Conservation (phyloP, 148 eudicot species). For the Chenopodium formosanum region DNA sequence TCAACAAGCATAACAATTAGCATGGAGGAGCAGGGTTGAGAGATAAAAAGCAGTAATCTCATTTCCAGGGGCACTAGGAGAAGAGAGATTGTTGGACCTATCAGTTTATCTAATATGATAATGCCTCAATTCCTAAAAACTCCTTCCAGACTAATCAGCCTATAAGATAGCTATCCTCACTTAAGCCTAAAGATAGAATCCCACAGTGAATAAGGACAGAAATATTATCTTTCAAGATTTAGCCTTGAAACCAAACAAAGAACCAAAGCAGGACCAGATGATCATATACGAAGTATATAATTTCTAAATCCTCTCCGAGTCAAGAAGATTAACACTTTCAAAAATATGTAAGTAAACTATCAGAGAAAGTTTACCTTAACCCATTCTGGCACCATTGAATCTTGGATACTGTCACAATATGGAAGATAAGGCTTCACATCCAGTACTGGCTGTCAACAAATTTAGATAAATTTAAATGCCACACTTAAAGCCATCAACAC, state of each 20-base stretch:
- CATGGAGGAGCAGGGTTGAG: neutral
- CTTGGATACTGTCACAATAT: constrained; percentile 75
- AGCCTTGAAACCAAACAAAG: neutral
- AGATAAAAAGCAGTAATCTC: neutral
- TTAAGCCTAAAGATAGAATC: neutral
- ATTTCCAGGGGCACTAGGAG: neutral
- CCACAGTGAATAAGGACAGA: neutral
- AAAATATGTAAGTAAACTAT: neutral
- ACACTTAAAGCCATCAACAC: constrained; percentile 8
- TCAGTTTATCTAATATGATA: neutral
- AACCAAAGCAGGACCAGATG: neutral
- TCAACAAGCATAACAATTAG: neutral
- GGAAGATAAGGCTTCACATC: constrained; percentile 97
- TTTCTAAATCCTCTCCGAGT: neutral
- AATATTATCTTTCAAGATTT: too few relatives aligned
- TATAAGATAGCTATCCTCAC: neutral
- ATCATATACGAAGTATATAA: neutral
- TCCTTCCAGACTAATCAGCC: neutral
- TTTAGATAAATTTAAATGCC: neutral
- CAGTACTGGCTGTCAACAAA: constrained; percentile 68
- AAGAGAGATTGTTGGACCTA: neutral
- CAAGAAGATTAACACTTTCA: neutral
- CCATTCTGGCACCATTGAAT: constrained; percentile 80
- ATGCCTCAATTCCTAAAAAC: neutral
- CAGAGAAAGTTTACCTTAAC: constrained; percentile 55